Evolutionary conservation across 495 filamentous ascomycete genomes (phyloP).

Genomic region (Podospora australis): DNA sequence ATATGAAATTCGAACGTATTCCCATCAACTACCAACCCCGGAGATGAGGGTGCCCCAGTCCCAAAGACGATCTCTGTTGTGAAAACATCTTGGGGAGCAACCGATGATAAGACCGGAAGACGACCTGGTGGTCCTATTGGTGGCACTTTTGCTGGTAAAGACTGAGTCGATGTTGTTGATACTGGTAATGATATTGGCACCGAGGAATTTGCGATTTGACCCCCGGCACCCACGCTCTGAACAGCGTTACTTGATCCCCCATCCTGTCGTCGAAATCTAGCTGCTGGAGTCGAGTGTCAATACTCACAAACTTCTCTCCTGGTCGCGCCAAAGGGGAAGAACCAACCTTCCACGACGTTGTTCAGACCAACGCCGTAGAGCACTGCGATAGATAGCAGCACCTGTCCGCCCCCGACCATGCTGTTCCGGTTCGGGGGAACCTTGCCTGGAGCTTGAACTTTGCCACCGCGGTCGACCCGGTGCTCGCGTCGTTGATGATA

Average conservation of each 20-base stretch:
- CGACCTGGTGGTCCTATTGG: not conserved
- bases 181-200: not conserved
- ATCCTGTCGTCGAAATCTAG: constrained; percentile 7
- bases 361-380: constrained; percentile 22
- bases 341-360: constrained; percentile 20
- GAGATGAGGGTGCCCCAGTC: too few relatives aligned
- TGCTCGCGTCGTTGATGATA: constrained; percentile 3
- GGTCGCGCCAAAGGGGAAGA: too few relatives aligned
- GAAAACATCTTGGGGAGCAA: too few relatives aligned
- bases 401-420: constrained; percentile 24
- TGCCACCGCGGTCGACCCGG: not conserved
- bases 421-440: constrained; percentile 8
- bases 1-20: too few relatives aligned
- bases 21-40: too few relatives aligned
- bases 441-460: constrained; percentile 4
- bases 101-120: too few relatives aligned
- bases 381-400: constrained; percentile 28
- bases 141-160: not conserved
- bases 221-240: too few relatives aligned
- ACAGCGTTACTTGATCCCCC: not conserved
- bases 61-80: too few relatives aligned
- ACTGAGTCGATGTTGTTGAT: not conserved
- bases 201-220: too few relatives aligned
- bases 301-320: too few relatives aligned
- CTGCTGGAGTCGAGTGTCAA: not conserved